Conservation (phyloP, 345 rosid species). For the Firmiana major region DNA sequence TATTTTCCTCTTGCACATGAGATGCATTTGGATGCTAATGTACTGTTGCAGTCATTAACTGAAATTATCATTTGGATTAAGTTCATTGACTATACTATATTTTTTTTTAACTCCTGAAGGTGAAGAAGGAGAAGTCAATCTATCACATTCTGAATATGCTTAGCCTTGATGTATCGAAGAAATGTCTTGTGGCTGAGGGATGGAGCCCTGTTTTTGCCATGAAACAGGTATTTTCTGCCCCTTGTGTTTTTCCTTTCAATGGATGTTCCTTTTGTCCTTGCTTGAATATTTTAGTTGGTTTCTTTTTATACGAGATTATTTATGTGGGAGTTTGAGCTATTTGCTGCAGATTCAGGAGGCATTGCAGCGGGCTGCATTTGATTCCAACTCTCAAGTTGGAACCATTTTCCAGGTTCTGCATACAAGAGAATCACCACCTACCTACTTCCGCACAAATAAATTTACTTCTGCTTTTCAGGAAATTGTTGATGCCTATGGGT, state of each 20-base stretch:
- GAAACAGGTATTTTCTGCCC: constrained; percentile 50
- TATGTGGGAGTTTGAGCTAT: constrained; percentile 19
- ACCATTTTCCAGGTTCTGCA: constrained; percentile 80
- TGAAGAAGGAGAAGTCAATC: constrained; percentile 84
- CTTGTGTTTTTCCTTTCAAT: constrained; percentile 1
- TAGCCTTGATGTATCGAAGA: constrained; percentile 93
- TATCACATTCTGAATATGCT: constrained; percentile 94
- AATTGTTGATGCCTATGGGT: constrained; percentile 98
- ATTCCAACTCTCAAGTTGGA: constrained; percentile 94
- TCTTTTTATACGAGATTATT: constrained; percentile 10
- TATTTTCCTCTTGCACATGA: background rate
- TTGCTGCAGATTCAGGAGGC: constrained; percentile 89
- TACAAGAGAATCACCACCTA: constrained; percentile 88
- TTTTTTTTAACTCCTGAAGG: constrained; percentile 40
- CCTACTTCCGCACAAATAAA: constrained; percentile 86
- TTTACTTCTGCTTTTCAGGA: constrained; percentile 90
- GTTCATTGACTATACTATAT: constrained; percentile 5
- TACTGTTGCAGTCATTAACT: background rate
- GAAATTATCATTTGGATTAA: background rate
- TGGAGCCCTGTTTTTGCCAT: constrained; percentile 95
- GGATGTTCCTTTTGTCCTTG: background rate
- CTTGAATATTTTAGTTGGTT: background rate
- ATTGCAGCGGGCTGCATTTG: constrained; percentile 80
- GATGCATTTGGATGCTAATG: background rate
- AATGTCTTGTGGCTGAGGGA: constrained; percentile 92